Evolutionary conservation across 208 protist genomes (phyloP).

Genomic region (Borovskyia barvae): DNA sequence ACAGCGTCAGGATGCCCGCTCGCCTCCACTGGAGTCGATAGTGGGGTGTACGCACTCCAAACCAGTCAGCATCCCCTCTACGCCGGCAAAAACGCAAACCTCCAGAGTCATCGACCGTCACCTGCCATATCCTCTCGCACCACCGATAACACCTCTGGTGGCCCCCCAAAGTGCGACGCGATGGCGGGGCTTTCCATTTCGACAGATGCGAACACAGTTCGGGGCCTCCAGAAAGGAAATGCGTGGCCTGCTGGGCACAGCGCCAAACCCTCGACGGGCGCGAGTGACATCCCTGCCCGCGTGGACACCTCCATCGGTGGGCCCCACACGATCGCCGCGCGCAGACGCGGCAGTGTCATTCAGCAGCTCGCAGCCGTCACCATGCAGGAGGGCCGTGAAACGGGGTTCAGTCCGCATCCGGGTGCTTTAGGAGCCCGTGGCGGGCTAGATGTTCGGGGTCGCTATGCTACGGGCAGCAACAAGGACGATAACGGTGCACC

Average conservation of each 20-base stretch:
- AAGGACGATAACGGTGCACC: too few species aligned
- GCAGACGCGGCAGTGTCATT: conserved; percentile 12
- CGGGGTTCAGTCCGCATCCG: too few species aligned
- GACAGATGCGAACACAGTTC: conserved; percentile 13
- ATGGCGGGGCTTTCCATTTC: conserved; percentile 15
- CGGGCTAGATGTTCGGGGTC: too few species aligned
- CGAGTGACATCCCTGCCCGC: background rate
- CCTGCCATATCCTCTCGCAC: too few species aligned
- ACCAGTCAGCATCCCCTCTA: conserved; percentile 18
- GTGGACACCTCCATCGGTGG: background rate
- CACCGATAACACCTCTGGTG: too few species aligned
- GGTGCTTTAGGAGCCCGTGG: too few species aligned
- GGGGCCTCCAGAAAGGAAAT: background rate
- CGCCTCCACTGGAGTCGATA: background rate
- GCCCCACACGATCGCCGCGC: background rate
- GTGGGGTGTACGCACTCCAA: background rate
- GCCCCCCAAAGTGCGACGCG: too few species aligned
- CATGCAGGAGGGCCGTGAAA: background rate
- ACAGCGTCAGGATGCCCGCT: too few species aligned
- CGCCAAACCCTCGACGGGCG: too few species aligned
- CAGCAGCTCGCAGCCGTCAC: conserved; percentile 12
- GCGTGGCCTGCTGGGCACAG: too few species aligned
- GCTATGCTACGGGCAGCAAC: too few species aligned
- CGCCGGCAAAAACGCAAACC: conserved; percentile 1
- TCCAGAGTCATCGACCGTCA: too few species aligned